Conservation (phyloP, 2,329 filamentous ascomycete species). For the Scytalidium sp. region DNA sequence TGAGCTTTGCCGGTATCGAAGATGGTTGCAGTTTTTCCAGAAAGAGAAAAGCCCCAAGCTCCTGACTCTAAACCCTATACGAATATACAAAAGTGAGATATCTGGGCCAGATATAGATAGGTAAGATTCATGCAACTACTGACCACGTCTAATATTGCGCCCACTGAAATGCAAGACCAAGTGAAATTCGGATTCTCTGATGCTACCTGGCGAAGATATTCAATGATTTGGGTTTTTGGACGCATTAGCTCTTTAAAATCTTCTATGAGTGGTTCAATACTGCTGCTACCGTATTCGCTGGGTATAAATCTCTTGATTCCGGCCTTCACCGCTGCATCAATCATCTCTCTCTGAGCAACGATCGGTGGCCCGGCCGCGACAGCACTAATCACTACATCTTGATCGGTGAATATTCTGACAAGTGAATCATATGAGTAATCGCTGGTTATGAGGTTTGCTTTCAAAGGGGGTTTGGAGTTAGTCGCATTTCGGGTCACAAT, state of each 20-base stretch:
- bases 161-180: conserved; percentile 29
- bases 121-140: neutral
- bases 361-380: conserved; percentile 35
- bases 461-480: neutral
- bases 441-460: neutral
- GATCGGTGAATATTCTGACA: conserved; percentile 24
- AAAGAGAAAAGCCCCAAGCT: conserved; percentile 29
- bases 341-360: conserved; percentile 46
- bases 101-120: neutral
- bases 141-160: conserved; percentile 10
- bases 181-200: conserved; percentile 17
- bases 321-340: conserved; percentile 54
- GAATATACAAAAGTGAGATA: neutral
- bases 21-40: conserved; percentile 23
- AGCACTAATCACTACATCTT: conserved; percentile 41
- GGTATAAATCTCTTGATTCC: conserved; percentile 57
- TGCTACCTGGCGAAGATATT: conserved; percentile 9
- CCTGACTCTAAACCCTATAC: conserved; percentile 19
- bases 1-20: conserved; percentile 24
- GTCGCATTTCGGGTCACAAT: neutral
- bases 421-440: conserved; percentile 6
- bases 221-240: conserved; percentile 1
- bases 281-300: conserved; percentile 46
- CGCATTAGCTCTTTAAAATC: conserved; percentile 7
- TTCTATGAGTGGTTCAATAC: neutral